Evolutionary conservation across 2,329 filamentous ascomycete genomes (phyloP), one percentile per base, ranked within the genome.

Genomic region (Allantophomopsis lycopodina): DNA sequence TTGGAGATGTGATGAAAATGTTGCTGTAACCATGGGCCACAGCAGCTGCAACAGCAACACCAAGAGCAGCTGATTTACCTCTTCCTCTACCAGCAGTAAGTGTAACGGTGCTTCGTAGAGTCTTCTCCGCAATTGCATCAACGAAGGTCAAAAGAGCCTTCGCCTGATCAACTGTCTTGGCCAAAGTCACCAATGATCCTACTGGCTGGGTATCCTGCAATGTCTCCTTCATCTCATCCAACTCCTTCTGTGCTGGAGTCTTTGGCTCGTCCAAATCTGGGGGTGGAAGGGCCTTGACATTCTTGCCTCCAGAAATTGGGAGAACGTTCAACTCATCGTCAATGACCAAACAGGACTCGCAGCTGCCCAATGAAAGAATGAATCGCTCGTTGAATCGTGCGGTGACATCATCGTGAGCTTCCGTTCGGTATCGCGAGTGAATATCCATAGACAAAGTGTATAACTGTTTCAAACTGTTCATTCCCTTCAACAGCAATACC

Each of bases 371-470:
- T 0, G 91, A 96, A 40, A 98, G 67, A 18, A 98, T 84, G 56
- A 98, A 98, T 14, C 91, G 79, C 65, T 98, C 91, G 63, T 98
- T 98, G 70, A 98, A 98, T 44, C 91, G 75, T 37, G 91, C 88
- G 32, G 89, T 83, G 32, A 98, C 89, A 60, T 98, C 91, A 48
- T 83, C 79, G 58, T 98, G 87, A 2, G 91, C 91, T 61, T 98
- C 93, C 15, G 91, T 98, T 43, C 91, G 76, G 65, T 96, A 98
- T 57, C 91, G 74, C 40, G 88, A 87, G 64, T 98, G 93, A 37
- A 96, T 83, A 55, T 98, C 93, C 93, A 98, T 98, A 21, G 85
- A 88, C 55, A 98, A 60, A 36, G 86, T 94, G 64, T 96, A 98
- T 1, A 98, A 74, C 64, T 98, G 91, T 63, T 94, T 94, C 66